These are phyloP conservation scores for Brassica balearica DNA, from an alignment of 441 rosid species.

Conservation along the genomic window DNA sequence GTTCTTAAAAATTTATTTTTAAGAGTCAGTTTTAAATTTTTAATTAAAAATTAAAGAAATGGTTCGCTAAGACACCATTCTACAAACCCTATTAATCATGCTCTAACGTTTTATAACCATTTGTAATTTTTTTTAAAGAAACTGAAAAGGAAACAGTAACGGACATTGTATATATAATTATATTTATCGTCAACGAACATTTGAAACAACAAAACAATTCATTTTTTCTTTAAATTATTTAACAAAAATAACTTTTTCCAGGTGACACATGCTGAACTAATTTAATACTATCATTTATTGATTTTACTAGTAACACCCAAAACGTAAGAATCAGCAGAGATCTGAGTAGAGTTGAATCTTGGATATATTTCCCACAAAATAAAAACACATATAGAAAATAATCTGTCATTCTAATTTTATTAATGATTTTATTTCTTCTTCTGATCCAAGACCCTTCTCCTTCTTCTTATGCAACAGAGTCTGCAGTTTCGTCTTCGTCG, in stretches of 20 bases:
- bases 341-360: conserved; percentile 37
- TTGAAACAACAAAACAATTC: neutral
- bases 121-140: neutral
- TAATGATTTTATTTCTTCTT: conserved; percentile 16
- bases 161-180: neutral
- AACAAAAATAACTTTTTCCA: conserved; percentile 4
- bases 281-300: neutral
- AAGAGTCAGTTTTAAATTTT: too few relatives aligned
- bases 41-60: too few relatives aligned
- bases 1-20: too few relatives aligned
- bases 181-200: neutral
- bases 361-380: conserved; percentile 17
- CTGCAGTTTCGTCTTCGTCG: conserved; percentile 13
- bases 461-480: conserved; percentile 9
- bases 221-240: neutral
- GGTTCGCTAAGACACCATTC: too few relatives aligned
- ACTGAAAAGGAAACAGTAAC: conserved; percentile 28
- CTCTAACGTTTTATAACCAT: neutral
- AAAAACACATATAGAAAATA: neutral
- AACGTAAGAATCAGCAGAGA: conserved; percentile 45
- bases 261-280: conserved; percentile 12
- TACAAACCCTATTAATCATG: too few relatives aligned
- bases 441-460: conserved; percentile 11
- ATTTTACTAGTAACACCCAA: conserved; percentile 25
- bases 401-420: neutral